phyloP scores from a whole-genome alignment of 805 yeast species.

The Aciculoconidium aculeatum region DNA sequence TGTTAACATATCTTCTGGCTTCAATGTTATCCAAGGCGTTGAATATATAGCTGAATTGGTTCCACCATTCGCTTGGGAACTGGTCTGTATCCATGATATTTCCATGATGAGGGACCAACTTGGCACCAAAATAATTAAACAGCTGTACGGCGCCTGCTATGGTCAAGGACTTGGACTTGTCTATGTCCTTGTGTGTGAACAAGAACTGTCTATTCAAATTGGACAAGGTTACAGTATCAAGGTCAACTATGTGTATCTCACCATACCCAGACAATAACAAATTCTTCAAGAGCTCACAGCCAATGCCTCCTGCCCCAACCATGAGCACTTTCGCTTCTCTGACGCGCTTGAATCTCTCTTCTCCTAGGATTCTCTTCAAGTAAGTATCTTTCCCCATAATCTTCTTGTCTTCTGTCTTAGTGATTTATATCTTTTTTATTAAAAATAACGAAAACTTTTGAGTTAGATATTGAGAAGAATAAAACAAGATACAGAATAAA shows the following conservation, averaged over 20 bases:
- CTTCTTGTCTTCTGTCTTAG: no score
- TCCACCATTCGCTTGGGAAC: conserved; percentile 71
- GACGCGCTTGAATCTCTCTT: conserved; percentile 22
- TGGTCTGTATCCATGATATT: conserved; percentile 72
- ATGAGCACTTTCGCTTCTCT: conserved; percentile 54
- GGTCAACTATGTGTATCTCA: conserved; percentile 86
- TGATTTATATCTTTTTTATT: no score
- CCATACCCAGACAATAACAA: conserved; percentile 75
- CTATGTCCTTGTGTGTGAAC: conserved; percentile 84
- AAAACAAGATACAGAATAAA: no score
- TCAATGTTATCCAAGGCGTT: conserved; percentile 93
- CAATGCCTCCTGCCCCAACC: conserved; percentile 97
- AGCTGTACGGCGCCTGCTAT: conserved; percentile 75
- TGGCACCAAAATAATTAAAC: conserved; percentile 57
- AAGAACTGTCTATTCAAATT: conserved; percentile 91
- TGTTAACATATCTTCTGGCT: conserved; percentile 87
- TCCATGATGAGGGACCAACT: conserved; percentile 74
- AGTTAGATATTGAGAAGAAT: no score
- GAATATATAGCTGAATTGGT: conserved; percentile 70
- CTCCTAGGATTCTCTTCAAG: conserved; percentile 41
- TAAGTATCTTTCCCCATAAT: conserved; percentile 37
- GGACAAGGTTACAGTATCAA: conserved; percentile 90
- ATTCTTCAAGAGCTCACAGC: conserved; percentile 85
- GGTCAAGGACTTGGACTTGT: conserved; percentile 78
- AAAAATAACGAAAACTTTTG: no score